Evolutionary conservation across 768 basidiomycete species (phyloP).

Genomic region (Cubamyces sp.): DNA sequence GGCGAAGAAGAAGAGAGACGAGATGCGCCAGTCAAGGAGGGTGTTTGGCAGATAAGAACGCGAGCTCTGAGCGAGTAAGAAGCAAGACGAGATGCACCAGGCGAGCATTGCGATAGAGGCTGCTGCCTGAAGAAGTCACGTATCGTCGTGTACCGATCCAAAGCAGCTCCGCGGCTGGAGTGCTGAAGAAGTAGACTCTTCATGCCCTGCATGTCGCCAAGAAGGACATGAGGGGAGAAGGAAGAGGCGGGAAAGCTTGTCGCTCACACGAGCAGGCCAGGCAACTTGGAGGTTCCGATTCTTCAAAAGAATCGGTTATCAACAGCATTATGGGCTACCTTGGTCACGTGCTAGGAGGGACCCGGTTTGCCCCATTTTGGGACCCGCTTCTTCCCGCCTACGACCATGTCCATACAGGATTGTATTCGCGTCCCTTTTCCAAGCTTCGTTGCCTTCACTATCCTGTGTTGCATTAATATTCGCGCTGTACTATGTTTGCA

Average conservation of each 20-base stretch:
- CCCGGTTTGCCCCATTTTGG: too few relatives aligned
- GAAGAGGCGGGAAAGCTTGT: background rate
- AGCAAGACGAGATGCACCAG: background rate
- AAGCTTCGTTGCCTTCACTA: too few relatives aligned
- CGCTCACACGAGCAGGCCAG: slow-evolving; percentile 5
- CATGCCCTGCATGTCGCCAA: slow-evolving; percentile 13
- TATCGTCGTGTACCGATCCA: slow-evolving; percentile 65
- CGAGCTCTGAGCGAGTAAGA: slow-evolving; percentile 5
- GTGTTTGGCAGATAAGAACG: background rate
- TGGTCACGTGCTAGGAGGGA: too few relatives aligned
- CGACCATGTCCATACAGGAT: too few relatives aligned
- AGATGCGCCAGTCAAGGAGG: background rate
- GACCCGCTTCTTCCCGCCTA: too few relatives aligned
- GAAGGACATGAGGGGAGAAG: slow-evolving; percentile 3
- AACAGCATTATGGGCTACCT: too few relatives aligned
- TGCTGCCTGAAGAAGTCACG: slow-evolving; percentile 57
- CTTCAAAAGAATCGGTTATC: too few relatives aligned
- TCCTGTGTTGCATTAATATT: too few relatives aligned
- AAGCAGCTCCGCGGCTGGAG: slow-evolving; percentile 32
- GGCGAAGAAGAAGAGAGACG: background rate
- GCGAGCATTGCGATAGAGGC: background rate
- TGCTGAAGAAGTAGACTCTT: slow-evolving; percentile 24
- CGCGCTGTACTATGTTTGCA: too few relatives aligned
- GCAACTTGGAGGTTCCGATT: too few relatives aligned
- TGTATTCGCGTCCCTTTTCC: too few relatives aligned